Conservation (phyloP, 768 basidiomycete genomes). For the Phaeolepiota aurea region DNA sequence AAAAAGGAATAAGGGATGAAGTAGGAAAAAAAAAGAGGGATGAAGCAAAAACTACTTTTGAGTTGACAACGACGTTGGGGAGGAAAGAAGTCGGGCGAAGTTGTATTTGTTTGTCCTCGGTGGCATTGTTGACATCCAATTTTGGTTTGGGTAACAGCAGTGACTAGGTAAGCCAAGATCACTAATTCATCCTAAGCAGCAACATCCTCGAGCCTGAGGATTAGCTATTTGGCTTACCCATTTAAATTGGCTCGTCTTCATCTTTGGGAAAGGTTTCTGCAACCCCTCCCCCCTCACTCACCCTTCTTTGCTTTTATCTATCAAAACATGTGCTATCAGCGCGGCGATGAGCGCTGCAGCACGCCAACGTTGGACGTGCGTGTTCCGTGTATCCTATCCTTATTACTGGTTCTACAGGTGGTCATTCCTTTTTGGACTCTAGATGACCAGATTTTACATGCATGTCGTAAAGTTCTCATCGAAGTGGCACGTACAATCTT, state of each 20-base stretch:
- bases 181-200: slow-evolving; percentile 9
- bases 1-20: slow-evolving; percentile 18
- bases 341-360: too few relatives aligned
- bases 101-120: slow-evolving; percentile 39
- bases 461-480: too few relatives aligned
- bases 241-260: slow-evolving; percentile 9
- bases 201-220: slow-evolving; percentile 5
- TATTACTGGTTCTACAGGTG: too few relatives aligned
- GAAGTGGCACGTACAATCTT: too few relatives aligned
- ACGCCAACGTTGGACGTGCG: too few relatives aligned
- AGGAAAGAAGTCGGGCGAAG: slow-evolving; percentile 42
- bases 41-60: slow-evolving; percentile 39
- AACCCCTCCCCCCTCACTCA: not conserved
- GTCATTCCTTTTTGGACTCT: too few relatives aligned
- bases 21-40: slow-evolving; percentile 17
- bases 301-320: not conserved
- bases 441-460: too few relatives aligned
- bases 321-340: too few relatives aligned
- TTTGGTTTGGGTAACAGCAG: slow-evolving; percentile 45
- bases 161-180: too few relatives aligned
- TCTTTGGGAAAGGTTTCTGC: not conserved
- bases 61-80: slow-evolving; percentile 42
- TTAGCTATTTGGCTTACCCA: slow-evolving; percentile 18
- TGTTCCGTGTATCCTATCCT: too few relatives aligned
- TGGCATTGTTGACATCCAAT: slow-evolving; percentile 29